These are phyloP conservation scores for Fusarium guadeloupense DNA, from an alignment of 2,329 filamentous ascomycete species.

Conservation along the genomic window DNA sequence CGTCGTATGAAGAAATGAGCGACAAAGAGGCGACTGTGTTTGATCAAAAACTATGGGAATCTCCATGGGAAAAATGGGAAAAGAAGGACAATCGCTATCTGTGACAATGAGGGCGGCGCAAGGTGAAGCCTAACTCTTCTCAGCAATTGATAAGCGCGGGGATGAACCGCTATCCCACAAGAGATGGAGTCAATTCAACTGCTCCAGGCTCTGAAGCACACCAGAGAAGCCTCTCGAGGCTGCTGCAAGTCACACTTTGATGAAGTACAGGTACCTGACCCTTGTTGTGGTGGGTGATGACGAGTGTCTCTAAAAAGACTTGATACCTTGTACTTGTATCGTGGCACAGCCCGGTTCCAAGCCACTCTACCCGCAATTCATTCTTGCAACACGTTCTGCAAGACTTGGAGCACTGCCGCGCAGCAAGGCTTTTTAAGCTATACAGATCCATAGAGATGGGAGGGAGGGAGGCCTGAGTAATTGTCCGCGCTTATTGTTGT, in stretches of 20 bases:
- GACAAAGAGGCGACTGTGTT: constrained; percentile 13
- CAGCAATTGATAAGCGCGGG: constrained; percentile 32
- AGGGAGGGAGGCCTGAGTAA: neutral
- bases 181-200: constrained; percentile 13
- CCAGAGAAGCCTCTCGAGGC: constrained; percentile 15
- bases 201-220: constrained; percentile 7
- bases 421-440: neutral
- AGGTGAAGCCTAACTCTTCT: constrained; percentile 15
- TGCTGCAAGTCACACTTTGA: constrained; percentile 33
- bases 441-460: neutral
- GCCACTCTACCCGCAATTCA: constrained; percentile 36
- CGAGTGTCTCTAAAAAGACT: constrained; percentile 43
- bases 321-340: too few species aligned
- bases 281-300: constrained; percentile 49
- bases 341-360: constrained; percentile 42
- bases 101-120: constrained; percentile 19
- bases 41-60: constrained; percentile 32
- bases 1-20: constrained; percentile 19
- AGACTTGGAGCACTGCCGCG: constrained; percentile 33
- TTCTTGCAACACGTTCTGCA: constrained; percentile 8
- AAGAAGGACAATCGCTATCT: constrained; percentile 29
- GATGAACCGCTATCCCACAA: constrained; percentile 14
- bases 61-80: constrained; percentile 25
- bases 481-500: constrained; percentile 22
- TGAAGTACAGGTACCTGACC: constrained; percentile 45